Percentiles rank a stretch among this genome's conserved stretches.
These are phyloP conservation scores for Naumovozyma castellii DNA, from an alignment of 805 yeast species.

Conservation along the genomic window DNA sequence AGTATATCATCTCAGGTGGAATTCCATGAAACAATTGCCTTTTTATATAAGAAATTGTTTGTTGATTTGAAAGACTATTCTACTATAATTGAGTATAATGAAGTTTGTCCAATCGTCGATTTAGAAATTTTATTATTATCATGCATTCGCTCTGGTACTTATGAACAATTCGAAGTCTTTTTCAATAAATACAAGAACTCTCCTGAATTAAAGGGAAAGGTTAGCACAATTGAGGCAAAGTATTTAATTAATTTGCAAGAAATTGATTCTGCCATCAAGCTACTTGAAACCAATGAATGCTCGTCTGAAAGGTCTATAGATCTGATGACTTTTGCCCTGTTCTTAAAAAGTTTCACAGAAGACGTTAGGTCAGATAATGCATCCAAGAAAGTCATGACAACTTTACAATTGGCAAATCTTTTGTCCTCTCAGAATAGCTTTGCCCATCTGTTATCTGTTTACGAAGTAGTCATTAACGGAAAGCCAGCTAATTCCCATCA, in stretches of 20 bases:
- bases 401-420: slow-evolving; percentile 23
- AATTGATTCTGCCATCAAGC: slow-evolving; percentile 16
- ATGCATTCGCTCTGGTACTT: slow-evolving; percentile 20
- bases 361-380: neutral
- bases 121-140: slow-evolving; percentile 19
- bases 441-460: slow-evolving; percentile 11
- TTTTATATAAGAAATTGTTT: slow-evolving; percentile 17
- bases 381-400: slow-evolving; percentile 5
- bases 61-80: slow-evolving; percentile 9
- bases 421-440: slow-evolving; percentile 16
- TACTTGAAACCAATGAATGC: slow-evolving; percentile 6
- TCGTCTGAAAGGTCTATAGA: slow-evolving; percentile 15
- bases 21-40: slow-evolving; percentile 15
- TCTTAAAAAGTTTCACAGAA: slow-evolving; percentile 16
- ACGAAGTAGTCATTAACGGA: slow-evolving; percentile 6
- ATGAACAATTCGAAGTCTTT: slow-evolving; percentile 10
- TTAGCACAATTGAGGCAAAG: slow-evolving; percentile 16
- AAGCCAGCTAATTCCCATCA: neutral
- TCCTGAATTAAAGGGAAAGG: slow-evolving; percentile 8
- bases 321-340: slow-evolving; percentile 18
- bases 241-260: slow-evolving; percentile 14
- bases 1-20: slow-evolving; percentile 25
- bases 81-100: slow-evolving; percentile 16
- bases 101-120: slow-evolving; percentile 20
- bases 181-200: slow-evolving; percentile 12